Conservation (phyloP, 805 yeast genomes). For the Brettanomyces anomalus region DNA sequence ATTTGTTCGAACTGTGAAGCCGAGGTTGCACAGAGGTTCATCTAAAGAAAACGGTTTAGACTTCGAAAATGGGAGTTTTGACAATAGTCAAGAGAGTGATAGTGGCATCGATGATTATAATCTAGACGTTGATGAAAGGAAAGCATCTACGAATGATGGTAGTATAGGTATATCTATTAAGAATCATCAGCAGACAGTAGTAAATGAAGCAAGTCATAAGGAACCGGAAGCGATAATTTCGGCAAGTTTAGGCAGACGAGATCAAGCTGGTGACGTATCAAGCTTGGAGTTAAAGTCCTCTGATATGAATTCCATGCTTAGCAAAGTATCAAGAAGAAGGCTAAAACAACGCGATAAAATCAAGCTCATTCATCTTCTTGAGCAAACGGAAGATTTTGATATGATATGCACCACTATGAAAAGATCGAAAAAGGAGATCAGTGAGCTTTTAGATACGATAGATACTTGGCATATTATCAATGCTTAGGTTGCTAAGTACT, state of each 20-base stretch:
- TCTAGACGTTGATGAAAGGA: conserved; percentile 1
- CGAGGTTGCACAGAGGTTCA: conserved; percentile 9
- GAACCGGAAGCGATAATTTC: background rate
- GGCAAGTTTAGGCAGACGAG: background rate
- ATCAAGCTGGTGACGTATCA: background rate
- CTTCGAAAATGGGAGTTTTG: background rate
- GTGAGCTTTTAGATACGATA: conserved; percentile 30
- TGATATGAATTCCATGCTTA: background rate
- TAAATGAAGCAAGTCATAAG: background rate
- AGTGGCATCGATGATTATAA: conserved; percentile 8
- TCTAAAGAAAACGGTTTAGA: no score
- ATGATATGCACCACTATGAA: conserved; percentile 63
- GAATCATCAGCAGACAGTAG: background rate
- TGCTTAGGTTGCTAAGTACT: conserved; percentile 7
- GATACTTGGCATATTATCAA: conserved; percentile 44
- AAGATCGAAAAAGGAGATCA: conserved; percentile 47
- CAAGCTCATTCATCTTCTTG: conserved; percentile 35
- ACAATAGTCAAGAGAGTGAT: conserved; percentile 8
- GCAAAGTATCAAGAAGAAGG: conserved; percentile 14
- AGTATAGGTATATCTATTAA: background rate
- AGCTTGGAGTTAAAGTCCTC: background rate
- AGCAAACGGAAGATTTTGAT: conserved; percentile 49
- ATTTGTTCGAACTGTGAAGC: conserved; percentile 12
- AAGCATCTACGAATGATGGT: background rate
- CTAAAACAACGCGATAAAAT: conserved; percentile 23